Evolutionary conservation across 2,329 filamentous ascomycete species (phyloP), one percentile per base, ranked within the genome.

Genomic region (Trichoderma hamatum): DNA sequence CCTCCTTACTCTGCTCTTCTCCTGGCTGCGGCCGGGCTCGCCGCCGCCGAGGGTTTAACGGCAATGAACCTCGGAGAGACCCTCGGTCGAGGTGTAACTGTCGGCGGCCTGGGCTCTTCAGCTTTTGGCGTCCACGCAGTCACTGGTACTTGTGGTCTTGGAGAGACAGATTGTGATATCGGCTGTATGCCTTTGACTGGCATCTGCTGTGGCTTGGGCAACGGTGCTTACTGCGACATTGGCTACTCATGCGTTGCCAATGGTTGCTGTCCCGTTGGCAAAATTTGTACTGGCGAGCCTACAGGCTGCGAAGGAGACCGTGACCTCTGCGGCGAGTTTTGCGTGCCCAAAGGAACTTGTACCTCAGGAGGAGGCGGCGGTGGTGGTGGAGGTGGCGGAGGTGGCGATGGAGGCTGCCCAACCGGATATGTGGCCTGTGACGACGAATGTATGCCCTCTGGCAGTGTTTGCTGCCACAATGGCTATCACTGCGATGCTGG

Each of bases 181-280:
- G 65, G 72, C 26, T 81, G 80, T 67, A 78, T 80, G 69, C 74
- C 76, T 19, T n/a, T 70, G 10, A 67, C 63, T 10, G 74, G 71
- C 14, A 26, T 68, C n/a, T 81, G 80, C 72, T 78, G 77, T 70
- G 65, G 55, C 21, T 11, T 70, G 9, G 67, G 62, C 39, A 59
- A 55, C 26, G 69, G 71, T 9, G 64, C 64, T 14, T 71, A 64
- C 65, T 71, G 71, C 28, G 67, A 72, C 21, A 54, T 36, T 28
- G 71, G 70, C 43, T 54, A 58, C 21, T n/a, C 34, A 24, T 70
- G 68, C 65, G 63, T 67, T 21, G 11, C 43, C 4, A 70, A 73
- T 24, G 74, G 76, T 19, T 81, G 80, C 70, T 81, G 79, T 67
- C 71, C 68, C 28, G 46, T 70, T 51, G 77, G 77, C 19, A 69